These are phyloP conservation scores for Glycine latifolia DNA, from an alignment of 306 rosid species.

Conservation along the genomic window DNA sequence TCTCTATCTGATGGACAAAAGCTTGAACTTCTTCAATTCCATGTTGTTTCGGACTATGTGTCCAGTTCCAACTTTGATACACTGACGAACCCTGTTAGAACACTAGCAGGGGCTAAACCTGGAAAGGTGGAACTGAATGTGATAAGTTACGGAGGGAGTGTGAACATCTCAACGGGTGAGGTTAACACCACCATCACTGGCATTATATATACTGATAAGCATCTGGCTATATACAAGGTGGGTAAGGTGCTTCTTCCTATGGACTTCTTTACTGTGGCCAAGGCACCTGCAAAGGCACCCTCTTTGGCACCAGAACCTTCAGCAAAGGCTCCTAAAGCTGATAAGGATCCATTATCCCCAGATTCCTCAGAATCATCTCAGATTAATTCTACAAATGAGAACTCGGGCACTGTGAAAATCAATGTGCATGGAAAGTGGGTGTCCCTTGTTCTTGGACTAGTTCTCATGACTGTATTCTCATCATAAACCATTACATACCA, in stretches of 20 bases:
- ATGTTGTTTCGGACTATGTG: conserved; percentile 56
- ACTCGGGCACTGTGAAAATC: conserved; percentile 31
- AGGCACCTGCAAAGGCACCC: conserved; percentile 52
- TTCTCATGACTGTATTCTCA: background rate
- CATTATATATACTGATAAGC: conserved; percentile 64
- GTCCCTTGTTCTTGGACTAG: conserved; percentile 42
- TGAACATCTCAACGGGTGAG: conserved; percentile 43
- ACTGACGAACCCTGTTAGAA: conserved; percentile 64
- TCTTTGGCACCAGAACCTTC: conserved; percentile 46
- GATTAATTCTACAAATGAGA: background rate
- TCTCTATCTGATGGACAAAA: conserved; percentile 58
- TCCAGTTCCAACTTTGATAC: conserved; percentile 69
- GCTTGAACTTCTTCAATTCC: conserved; percentile 65
- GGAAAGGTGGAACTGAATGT: conserved; percentile 54
- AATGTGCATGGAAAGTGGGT: conserved; percentile 26
- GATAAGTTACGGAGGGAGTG: conserved; percentile 46
- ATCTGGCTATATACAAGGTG: conserved; percentile 68
- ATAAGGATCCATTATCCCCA: conserved; percentile 42
- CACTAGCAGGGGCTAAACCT: conserved; percentile 67
- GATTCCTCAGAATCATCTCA: conserved; percentile 14
- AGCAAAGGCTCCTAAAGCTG: conserved; percentile 45
- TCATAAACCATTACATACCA: background rate
- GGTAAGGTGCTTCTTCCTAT: conserved; percentile 64
- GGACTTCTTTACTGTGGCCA: conserved; percentile 56
- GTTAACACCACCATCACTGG: conserved; percentile 68